phyloP scores from a whole-genome alignment of 306 rosid species.

The Astragalus membranaceus region DNA sequence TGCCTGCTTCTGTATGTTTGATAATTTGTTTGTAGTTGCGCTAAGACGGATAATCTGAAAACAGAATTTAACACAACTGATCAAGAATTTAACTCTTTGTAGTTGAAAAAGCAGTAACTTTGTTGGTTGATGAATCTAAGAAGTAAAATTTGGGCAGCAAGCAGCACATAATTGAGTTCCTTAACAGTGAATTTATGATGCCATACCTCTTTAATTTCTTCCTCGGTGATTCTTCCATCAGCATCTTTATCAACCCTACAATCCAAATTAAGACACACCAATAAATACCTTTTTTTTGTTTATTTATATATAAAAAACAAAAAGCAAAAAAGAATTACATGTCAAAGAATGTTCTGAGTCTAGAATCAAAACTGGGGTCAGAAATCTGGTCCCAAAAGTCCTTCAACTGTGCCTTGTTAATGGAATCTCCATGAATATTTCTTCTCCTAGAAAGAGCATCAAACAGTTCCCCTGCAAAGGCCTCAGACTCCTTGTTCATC shows the following conservation, averaged over 20 bases:
- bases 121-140: background rate
- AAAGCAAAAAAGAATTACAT: slow-evolving; percentile 31
- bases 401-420: slow-evolving; percentile 47
- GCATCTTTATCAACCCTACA: slow-evolving; percentile 74
- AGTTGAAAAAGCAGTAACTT: background rate
- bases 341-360: slow-evolving; percentile 69
- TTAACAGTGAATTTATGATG: background rate
- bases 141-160: background rate
- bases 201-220: slow-evolving; percentile 56
- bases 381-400: slow-evolving; percentile 71
- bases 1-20: slow-evolving; percentile 57
- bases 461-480: slow-evolving; percentile 52
- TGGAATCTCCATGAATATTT: slow-evolving; percentile 34
- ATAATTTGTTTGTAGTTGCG: slow-evolving; percentile 59
- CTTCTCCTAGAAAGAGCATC: slow-evolving; percentile 53
- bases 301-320: background rate
- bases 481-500: slow-evolving; percentile 57
- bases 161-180: background rate
- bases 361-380: slow-evolving; percentile 58
- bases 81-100: background rate
- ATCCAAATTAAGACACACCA: slow-evolving; percentile 14
- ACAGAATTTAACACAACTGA: background rate
- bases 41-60: slow-evolving; percentile 57
- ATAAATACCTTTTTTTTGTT: background rate
- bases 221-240: slow-evolving; percentile 60